A percentile compares a stretch with the other conserved stretches of the same genome.
phyloP scores from a whole-genome alignment of 2,329 filamentous ascomycete species.

The Bimuria novae-zelandiae region DNA sequence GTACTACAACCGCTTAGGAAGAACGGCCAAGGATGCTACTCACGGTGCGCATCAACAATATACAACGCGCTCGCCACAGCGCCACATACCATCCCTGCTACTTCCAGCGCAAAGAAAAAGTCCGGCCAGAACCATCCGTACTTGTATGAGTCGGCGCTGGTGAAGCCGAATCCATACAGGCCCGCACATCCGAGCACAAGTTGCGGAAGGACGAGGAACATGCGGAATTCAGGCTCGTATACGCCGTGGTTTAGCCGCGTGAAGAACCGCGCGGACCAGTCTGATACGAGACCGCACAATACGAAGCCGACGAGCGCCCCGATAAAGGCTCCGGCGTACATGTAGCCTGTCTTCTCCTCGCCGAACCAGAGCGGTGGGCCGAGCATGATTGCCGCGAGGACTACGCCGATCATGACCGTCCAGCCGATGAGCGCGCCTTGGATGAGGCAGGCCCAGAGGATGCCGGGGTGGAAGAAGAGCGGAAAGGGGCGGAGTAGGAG shows the following conservation, averaged over 20 bases:
- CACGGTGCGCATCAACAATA: constrained; percentile 88
- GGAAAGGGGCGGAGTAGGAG: constrained; percentile 75
- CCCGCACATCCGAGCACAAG: constrained; percentile 77
- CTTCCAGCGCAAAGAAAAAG: constrained; percentile 81
- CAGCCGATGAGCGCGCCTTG: constrained; percentile 92
- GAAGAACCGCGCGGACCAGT: constrained; percentile 71
- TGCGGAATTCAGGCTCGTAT: constrained; percentile 90
- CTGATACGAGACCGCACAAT: constrained; percentile 74
- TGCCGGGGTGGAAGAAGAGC: constrained; percentile 81
- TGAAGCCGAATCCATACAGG: constrained; percentile 82
- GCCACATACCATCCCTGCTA: constrained; percentile 89
- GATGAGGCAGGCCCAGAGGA: constrained; percentile 79
- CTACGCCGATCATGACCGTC: constrained; percentile 88
- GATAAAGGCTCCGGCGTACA: constrained; percentile 77
- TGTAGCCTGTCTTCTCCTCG: constrained; percentile 83
- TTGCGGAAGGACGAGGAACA: constrained; percentile 82
- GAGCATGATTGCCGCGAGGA: constrained; percentile 81
- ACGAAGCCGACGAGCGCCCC: constrained; percentile 79
- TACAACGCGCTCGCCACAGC: constrained; percentile 86
- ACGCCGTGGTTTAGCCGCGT: constrained; percentile 76
- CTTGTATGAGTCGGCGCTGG: constrained; percentile 61
- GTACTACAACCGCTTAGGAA: neutral
- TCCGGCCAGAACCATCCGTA: constrained; percentile 77
- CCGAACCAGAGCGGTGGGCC: constrained; percentile 81
- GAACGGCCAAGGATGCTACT: constrained; percentile 8